Evolutionary conservation across 805 yeast genomes (phyloP), one percentile per base, ranked within the genome.

Genomic region (Candida golubevii): DNA sequence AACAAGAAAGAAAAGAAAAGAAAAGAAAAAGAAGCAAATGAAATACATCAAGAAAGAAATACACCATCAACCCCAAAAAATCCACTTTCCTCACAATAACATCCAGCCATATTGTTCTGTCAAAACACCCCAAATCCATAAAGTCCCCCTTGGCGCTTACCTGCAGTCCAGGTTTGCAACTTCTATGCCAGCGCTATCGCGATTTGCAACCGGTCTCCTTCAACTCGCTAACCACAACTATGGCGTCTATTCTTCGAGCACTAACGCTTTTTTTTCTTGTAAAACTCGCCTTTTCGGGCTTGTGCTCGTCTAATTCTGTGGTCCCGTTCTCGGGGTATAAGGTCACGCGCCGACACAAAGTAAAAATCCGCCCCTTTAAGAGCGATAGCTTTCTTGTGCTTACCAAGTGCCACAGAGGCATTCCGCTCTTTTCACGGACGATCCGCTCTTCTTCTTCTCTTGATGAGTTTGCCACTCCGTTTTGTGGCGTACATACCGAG

Each of bases 321-420:
- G 26, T 48, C 10, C 52, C 47, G 14, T 50, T 50, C 14, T 29
- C 50, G 15, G 54, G 54, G 9, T 48, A 48, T 44, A 50, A 48
- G 30, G 13, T 50, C 33, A 45, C 49, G 26, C 51, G 50, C 35
- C 40, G 46, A 8, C 47, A 50, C 44, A 42, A 43, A 27, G 39
- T 50, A 32, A 26, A 42, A 26, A 15, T 42, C 33, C 45, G 42
- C 15, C 47, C 54, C 10, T 35, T 50, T 13, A 33, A 42, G 12
- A 44, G 46, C 41, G 39, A 42, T 8, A 39, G 39, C 23, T 44
- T 23, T 12, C 42, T 50, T 18, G 54, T 46, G 12, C 42, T 50
- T 13, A 50, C 54, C 18, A 46, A 44, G 29, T 50, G 54, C 46
- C 45, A 38, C 28, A 37, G 44, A 35, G 54, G 54, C 36, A 33